Evolutionary conservation across 139 green algal genomes (phyloP).

Genomic region (Penium margaritaceum): DNA sequence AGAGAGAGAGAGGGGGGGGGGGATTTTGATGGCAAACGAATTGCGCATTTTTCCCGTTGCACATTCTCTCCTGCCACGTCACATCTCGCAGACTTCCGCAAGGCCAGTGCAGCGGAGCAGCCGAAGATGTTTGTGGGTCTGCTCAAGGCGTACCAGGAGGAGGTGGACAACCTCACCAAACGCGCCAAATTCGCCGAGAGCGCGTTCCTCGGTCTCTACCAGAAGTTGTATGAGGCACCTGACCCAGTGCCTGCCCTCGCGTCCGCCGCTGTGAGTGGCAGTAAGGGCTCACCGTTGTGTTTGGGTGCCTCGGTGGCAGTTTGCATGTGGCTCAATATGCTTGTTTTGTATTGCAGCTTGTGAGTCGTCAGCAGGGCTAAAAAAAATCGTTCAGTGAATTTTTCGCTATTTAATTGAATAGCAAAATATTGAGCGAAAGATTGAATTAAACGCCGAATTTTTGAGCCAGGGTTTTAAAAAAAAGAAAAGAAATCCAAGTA

Average conservation of each 20-base stretch:
- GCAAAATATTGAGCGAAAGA: no score
- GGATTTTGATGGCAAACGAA: neutral
- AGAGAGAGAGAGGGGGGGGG: neutral
- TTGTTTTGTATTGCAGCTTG: no score
- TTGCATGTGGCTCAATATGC: no score
- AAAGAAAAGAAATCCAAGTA: no score
- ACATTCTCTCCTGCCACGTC: neutral
- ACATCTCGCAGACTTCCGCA: constrained; percentile 41
- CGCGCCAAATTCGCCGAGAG: constrained; percentile 61
- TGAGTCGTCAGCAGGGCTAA: no score
- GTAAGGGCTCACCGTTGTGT: no score
- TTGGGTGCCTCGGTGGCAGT: no score
- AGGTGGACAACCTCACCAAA: constrained; percentile 55
- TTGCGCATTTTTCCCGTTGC: neutral
- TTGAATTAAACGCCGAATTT: no score
- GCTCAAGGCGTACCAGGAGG: constrained; percentile 83
- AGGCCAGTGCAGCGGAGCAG: constrained; percentile 36
- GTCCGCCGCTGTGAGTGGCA: constrained; percentile 28
- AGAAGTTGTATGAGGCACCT: constrained; percentile 83
- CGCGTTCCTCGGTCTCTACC: constrained; percentile 80
- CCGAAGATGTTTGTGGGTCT: constrained; percentile 56
- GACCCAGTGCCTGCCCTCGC: constrained; percentile 71
- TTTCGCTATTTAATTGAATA: no score
- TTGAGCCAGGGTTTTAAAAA: no score
- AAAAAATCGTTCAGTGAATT: no score